A percentile compares a stretch with the other conserved stretches of the same genome.
Evolutionary conservation across 2,329 filamentous ascomycete species (phyloP).

Genomic region (Pyrenophora teres): DNA sequence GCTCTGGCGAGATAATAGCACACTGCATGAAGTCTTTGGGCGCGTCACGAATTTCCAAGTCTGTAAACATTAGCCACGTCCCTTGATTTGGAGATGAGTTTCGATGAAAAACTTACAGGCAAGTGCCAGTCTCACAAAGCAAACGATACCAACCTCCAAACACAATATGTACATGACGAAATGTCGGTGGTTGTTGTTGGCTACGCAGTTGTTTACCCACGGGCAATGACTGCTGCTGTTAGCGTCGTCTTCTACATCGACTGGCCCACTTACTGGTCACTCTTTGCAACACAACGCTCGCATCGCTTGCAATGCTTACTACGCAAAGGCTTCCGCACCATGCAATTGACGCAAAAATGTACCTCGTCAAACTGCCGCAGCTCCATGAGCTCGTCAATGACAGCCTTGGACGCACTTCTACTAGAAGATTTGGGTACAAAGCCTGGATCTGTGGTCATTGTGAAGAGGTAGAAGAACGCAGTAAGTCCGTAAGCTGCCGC

Average conservation of each 20-base stretch:
- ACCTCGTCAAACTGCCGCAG: slow-evolving; percentile 90
- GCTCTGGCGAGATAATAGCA: slow-evolving; percentile 71
- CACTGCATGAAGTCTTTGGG: slow-evolving; percentile 60
- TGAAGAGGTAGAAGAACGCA: slow-evolving; percentile 82
- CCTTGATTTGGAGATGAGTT: too few species aligned
- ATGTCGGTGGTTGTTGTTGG: slow-evolving; percentile 92
- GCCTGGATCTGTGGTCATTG: slow-evolving; percentile 88
- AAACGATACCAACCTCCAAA: slow-evolving; percentile 74
- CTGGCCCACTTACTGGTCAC: slow-evolving; percentile 78
- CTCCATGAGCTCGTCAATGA: slow-evolving; percentile 84
- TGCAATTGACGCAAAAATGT: slow-evolving; percentile 92
- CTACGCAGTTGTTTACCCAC: slow-evolving; percentile 97
- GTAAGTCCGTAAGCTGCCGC: slow-evolving; percentile 66
- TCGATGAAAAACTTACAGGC: slow-evolving; percentile 61
- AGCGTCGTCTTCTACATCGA: slow-evolving; percentile 10
- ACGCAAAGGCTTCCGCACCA: slow-evolving; percentile 88
- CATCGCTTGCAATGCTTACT: slow-evolving; percentile 97
- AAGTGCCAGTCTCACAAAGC: slow-evolving; percentile 73
- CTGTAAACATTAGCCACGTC: slow-evolving; percentile 50
- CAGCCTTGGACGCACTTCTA: slow-evolving; percentile 84
- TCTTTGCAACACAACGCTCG: slow-evolving; percentile 89
- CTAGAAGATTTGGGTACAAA: slow-evolving; percentile 90
- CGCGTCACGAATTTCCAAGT: slow-evolving; percentile 65
- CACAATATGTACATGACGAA: slow-evolving; percentile 89
- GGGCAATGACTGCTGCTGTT: slow-evolving; percentile 77